Evolutionary conservation across 306 rosid species (phyloP).

Genomic region (Dryas drummondii): DNA sequence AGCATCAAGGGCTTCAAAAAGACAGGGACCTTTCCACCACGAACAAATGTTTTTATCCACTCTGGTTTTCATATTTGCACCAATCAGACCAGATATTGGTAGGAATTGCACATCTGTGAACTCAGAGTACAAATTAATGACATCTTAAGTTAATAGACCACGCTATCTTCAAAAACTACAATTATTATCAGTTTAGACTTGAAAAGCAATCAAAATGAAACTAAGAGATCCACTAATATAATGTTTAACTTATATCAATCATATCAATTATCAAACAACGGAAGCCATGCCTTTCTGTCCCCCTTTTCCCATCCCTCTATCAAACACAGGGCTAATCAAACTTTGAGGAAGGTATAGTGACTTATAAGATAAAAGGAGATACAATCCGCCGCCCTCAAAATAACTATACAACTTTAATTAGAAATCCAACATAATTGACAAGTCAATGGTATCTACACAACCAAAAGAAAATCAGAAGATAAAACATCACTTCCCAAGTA

Average conservation of each 20-base stretch:
- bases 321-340: background rate
- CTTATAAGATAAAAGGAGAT: too few relatives aligned
- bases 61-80: constrained; percentile 69
- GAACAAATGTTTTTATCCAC: constrained; percentile 60
- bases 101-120: constrained; percentile 80
- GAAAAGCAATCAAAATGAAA: background rate
- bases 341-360: background rate
- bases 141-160: background rate
- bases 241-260: background rate
- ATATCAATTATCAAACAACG: background rate
- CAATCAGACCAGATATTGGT: constrained; percentile 87
- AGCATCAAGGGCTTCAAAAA: constrained; percentile 88
- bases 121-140: constrained; percentile 12
- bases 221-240: background rate
- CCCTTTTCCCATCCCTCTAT: background rate
- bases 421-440: background rate
- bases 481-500: background rate
- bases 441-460: background rate
- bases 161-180: background rate
- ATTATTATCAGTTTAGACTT: background rate
- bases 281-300: background rate
- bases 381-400: background rate
- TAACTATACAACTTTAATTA: background rate
- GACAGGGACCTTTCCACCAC: constrained; percentile 94
- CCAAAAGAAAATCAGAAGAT: constrained; percentile 7